A percentile compares a stretch with the other conserved stretches of the same genome.
Conservation (phyloP, 208 protist species). For the Trypanosoma lewisi region DNA sequence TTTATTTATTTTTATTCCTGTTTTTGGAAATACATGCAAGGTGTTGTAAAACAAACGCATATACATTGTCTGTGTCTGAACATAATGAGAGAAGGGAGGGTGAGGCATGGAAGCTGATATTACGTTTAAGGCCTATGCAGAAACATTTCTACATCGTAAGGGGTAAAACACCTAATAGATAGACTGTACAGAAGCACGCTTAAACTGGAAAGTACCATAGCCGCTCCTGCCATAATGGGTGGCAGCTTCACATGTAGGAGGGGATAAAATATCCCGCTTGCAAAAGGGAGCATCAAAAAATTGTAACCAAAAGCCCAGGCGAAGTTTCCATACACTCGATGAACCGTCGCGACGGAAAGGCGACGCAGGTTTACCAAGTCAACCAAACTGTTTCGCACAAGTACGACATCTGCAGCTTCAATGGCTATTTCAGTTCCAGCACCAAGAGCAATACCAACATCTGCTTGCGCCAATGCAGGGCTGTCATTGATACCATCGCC, state of each 20-base stretch:
- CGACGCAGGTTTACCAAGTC: constrained; percentile 65
- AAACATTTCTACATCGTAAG: constrained; percentile 37
- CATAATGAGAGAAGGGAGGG: too few relatives aligned
- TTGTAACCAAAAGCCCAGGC: constrained; percentile 90
- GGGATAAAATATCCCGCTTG: constrained; percentile 75
- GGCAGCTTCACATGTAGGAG: constrained; percentile 61
- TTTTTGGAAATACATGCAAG: too few relatives aligned
- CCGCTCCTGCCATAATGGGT: constrained; percentile 63
- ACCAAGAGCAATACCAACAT: constrained; percentile 88
- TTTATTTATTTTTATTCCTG: too few relatives aligned
- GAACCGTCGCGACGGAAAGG: constrained; percentile 67
- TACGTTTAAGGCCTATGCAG: too few relatives aligned
- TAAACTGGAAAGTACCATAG: constrained; percentile 82
- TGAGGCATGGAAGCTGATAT: too few relatives aligned
- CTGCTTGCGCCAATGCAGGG: constrained; percentile 78
- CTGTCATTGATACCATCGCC: constrained; percentile 93
- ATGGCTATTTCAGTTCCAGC: constrained; percentile 83
- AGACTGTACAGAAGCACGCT: constrained; percentile 76
- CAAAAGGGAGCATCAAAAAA: constrained; percentile 79
- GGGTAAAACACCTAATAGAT: constrained; percentile 65
- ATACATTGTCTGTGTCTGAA: too few relatives aligned
- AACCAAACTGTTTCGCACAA: constrained; percentile 70
- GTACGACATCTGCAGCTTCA: constrained; percentile 81
- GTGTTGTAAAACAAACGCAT: too few relatives aligned
- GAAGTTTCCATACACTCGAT: constrained; percentile 87